Evolutionary conservation across 2,329 filamentous ascomycete genomes (phyloP).

Genomic region (Aaosphaeria arxii): DNA sequence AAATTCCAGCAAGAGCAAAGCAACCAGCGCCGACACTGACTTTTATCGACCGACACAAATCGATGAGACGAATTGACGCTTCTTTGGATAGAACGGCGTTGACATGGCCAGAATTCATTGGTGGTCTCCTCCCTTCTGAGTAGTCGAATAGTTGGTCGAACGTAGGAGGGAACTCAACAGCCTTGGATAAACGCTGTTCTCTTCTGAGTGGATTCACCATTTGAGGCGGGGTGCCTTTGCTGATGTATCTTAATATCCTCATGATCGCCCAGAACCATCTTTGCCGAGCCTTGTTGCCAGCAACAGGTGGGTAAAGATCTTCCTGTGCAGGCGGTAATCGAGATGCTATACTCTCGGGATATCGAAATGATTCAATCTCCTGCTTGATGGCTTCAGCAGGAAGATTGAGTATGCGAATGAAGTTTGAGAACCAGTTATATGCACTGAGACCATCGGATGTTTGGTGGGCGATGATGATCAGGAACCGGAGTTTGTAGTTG

Average conservation of each 20-base stretch:
- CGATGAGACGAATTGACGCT: conserved; percentile 35
- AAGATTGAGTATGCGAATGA: conserved; percentile 37
- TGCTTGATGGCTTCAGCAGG: conserved; percentile 14
- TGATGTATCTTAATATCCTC: conserved; percentile 42
- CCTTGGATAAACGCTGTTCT: conserved; percentile 6
- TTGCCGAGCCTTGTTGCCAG: conserved; percentile 36
- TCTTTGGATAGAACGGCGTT: conserved; percentile 26
- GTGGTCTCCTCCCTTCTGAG: conserved; percentile 23
- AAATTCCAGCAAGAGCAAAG: conserved; percentile 45
- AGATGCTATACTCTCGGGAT: conserved; percentile 13
- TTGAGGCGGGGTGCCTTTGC: conserved; percentile 36
- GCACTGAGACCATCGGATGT: conserved; percentile 45
- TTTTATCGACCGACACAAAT: conserved; percentile 36
- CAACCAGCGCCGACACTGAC: conserved; percentile 44
- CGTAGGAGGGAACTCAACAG: conserved; percentile 22
- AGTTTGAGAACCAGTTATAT: conserved; percentile 43
- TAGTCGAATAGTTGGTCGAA: conserved; percentile 42
- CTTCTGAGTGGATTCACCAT: conserved; percentile 43
- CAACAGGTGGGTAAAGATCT: conserved; percentile 42
- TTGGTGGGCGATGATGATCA: conserved; percentile 43
- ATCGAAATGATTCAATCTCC: conserved; percentile 11
- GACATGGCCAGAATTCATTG: conserved; percentile 34
- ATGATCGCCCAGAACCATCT: conserved; percentile 50
- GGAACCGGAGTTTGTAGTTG: conserved; percentile 29
- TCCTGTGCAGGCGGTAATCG: conserved; percentile 45